phyloP scores from a whole-genome alignment of 116 monocot genomes.

The Thalassia testudinum region DNA sequence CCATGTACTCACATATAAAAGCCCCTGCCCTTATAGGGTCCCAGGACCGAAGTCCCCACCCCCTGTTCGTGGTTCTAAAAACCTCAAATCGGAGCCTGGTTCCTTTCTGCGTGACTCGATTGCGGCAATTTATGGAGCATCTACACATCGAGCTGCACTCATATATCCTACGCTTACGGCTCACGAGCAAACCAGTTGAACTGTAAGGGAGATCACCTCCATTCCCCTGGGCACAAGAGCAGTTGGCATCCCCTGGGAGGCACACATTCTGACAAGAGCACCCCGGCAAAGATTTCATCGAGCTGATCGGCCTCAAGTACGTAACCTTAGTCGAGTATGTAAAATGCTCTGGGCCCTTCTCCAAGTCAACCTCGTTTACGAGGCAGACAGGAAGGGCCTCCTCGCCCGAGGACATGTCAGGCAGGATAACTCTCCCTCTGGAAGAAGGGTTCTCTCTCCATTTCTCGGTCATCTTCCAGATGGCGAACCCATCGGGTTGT shows the following conservation, averaged over 20 bases:
- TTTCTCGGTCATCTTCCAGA: conserved; percentile 56
- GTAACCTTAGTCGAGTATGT: conserved; percentile 31
- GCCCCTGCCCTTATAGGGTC: conserved; percentile 62
- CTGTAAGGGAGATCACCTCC: conserved; percentile 57
- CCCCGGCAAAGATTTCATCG: conserved; percentile 17
- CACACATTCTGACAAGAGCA: conserved; percentile 46
- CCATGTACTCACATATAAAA: conserved; percentile 69
- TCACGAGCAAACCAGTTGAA: conserved; percentile 44
- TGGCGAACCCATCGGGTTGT: conserved; percentile 54
- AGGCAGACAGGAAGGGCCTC: conserved; percentile 59
- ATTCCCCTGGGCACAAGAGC: conserved; percentile 45
- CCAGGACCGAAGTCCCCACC: conserved; percentile 87
- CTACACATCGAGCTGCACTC: conserved; percentile 46
- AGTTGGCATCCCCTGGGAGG: conserved; percentile 39
- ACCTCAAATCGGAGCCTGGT: conserved; percentile 59
- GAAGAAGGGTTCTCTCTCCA: conserved; percentile 56
- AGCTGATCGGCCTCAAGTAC: conserved; percentile 21
- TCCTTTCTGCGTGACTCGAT: conserved; percentile 55
- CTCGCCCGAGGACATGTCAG: conserved; percentile 54
- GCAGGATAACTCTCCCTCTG: conserved; percentile 38
- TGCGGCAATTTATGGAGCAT: conserved; percentile 51
- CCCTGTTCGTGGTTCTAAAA: conserved; percentile 50
- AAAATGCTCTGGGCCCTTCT: conserved; percentile 48
- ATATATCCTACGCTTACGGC: conserved; percentile 38
- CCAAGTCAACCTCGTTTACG: conserved; percentile 73